Evolutionary conservation across 2,329 filamentous ascomycete genomes (phyloP).

Genomic region (Aspergillus glaucus): DNA sequence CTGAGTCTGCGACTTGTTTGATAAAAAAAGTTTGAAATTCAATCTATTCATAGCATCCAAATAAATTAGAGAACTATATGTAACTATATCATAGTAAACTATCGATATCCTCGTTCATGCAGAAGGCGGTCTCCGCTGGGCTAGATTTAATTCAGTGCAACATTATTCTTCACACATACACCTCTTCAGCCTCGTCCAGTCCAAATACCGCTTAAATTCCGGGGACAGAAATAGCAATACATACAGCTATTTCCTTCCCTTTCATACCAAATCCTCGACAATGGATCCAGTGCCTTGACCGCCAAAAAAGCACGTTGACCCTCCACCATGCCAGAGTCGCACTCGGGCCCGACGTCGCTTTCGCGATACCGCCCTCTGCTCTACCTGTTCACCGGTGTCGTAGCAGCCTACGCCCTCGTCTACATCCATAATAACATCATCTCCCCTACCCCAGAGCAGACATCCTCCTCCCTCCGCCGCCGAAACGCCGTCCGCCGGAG

Average conservation of each 20-base stretch:
- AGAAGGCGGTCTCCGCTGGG: not conserved
- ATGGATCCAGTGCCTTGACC: conserved; percentile 12
- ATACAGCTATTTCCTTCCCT: not conserved
- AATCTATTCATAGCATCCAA: too few relatives aligned
- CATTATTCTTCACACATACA: not conserved
- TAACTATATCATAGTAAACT: not conserved
- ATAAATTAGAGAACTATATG: too few relatives aligned
- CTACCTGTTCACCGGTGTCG: conserved; percentile 37
- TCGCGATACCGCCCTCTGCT: conserved; percentile 36
- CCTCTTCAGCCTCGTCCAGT: not conserved
- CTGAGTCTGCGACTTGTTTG: too few relatives aligned
- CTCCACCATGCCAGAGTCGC: conserved; percentile 27
- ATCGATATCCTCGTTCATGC: not conserved
- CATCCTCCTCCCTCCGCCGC: conserved; percentile 28
- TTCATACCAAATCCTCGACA: conserved; percentile 1
- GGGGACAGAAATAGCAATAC: not conserved
- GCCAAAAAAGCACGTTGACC: conserved; percentile 8
- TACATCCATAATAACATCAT: conserved; percentile 32
- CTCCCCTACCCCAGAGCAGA: conserved; percentile 17
- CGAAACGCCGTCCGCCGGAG: conserved; percentile 36
- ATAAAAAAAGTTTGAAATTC: too few relatives aligned
- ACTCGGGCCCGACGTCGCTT: conserved; percentile 25
- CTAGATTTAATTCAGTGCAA: not conserved
- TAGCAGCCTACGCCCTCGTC: conserved; percentile 37
- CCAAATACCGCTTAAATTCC: too few relatives aligned